Conservation (phyloP, 2,329 filamentous ascomycete genomes). For the Leptosphaerulina australis region DNA sequence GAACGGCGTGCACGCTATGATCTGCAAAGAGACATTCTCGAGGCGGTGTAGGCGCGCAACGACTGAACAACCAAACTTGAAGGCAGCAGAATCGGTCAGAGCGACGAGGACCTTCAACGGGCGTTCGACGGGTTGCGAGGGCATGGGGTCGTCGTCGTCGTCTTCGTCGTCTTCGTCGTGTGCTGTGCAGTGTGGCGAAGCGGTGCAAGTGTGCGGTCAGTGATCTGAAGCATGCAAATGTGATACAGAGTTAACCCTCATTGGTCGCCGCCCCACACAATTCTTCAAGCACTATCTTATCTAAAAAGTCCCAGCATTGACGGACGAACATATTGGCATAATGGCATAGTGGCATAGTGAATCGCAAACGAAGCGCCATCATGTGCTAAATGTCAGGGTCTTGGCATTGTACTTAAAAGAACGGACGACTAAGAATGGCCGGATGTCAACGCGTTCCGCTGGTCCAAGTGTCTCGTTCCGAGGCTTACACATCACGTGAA, state of each 20-base stretch:
- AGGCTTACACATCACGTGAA: neutral
- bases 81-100: conserved; percentile 68
- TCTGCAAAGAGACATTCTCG: conserved; percentile 62
- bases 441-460: neutral
- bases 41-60: conserved; percentile 71
- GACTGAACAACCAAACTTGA: conserved; percentile 69
- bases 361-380: neutral
- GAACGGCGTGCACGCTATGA: conserved; percentile 40
- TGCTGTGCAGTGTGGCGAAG: conserved; percentile 9
- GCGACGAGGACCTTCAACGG: conserved; percentile 63
- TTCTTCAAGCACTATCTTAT: conserved; percentile 7
- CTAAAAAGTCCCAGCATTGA: conserved; percentile 3
- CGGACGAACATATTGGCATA: conserved; percentile 3
- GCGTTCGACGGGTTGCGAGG: conserved; percentile 29
- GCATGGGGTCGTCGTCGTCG: conserved; percentile 28
- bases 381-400: neutral
- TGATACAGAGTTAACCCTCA: conserved; percentile 26
- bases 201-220: conserved; percentile 11
- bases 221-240: conserved; percentile 13
- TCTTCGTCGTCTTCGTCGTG: too few species aligned
- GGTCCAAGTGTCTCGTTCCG: neutral
- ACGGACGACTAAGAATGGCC: neutral
- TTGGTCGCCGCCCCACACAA: conserved; percentile 28
- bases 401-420: conserved; percentile 1
- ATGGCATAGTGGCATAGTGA: conserved; percentile 1